These are phyloP conservation scores for Colletotrichum destructivum DNA, from an alignment of 2,329 filamentous ascomycete species.

Conservation along the genomic window DNA sequence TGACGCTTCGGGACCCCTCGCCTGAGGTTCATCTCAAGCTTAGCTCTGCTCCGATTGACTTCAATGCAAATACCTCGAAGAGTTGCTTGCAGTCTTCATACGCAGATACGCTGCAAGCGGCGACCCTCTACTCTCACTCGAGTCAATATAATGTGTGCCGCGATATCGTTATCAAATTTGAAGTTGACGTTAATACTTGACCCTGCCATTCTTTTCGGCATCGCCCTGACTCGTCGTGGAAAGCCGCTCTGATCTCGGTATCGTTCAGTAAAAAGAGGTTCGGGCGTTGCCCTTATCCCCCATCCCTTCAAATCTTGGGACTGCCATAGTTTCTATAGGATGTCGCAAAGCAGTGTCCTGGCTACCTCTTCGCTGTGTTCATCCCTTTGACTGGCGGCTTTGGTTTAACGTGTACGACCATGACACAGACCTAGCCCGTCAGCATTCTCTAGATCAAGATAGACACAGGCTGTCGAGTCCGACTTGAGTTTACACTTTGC, in stretches of 20 bases:
- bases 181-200: background rate
- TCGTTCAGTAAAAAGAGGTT: background rate
- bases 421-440: background rate
- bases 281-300: background rate
- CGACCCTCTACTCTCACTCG: too few species aligned
- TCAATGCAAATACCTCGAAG: background rate
- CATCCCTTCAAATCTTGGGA: background rate
- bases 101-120: background rate
- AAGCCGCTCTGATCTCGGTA: background rate
- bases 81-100: background rate
- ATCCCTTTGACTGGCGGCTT: background rate
- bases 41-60: conserved; percentile 2
- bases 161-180: background rate
- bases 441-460: background rate
- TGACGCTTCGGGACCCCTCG: conserved; percentile 7
- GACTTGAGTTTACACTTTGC: background rate
- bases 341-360: background rate
- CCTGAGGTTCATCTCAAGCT: background rate
- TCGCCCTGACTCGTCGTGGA: background rate
- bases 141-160: background rate
- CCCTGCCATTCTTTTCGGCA: background rate
- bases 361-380: background rate
- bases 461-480: too few species aligned
- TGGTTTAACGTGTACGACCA: background rate
- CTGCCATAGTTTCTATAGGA: too few species aligned